Percentiles rank a stretch among this genome's conserved stretches.
Evolutionary conservation across 2,329 filamentous ascomycete species (phyloP).

Genomic region (Xylaria hypoxylon): DNA sequence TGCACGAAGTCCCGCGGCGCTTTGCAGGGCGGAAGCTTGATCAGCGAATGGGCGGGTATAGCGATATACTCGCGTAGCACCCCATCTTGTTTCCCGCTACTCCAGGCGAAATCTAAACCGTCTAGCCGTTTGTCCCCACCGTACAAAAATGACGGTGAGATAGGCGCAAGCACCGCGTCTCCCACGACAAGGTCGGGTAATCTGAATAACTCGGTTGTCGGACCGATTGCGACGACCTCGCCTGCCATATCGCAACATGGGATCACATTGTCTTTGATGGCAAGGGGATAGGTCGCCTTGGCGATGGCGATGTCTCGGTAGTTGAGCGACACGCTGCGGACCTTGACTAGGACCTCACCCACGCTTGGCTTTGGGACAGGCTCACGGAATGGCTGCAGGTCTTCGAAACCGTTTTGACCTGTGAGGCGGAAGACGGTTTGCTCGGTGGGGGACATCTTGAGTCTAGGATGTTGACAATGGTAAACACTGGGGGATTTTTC

Average conservation of each 20-base stretch:
- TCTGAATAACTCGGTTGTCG: constrained; percentile 13
- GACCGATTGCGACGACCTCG: constrained; percentile 44
- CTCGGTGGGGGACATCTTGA: constrained; percentile 30
- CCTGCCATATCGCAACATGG: constrained; percentile 55
- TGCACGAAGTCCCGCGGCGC: constrained; percentile 49
- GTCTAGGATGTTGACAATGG: not conserved
- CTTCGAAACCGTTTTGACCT: constrained; percentile 33
- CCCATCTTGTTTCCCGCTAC: constrained; percentile 51
- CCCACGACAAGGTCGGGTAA: constrained; percentile 47
- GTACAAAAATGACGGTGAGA: constrained; percentile 45
- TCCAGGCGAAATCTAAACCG: constrained; percentile 39
- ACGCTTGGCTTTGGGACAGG: constrained; percentile 43
- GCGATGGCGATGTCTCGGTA: constrained; percentile 52
- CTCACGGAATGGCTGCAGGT: constrained; percentile 45
- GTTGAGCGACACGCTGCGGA: constrained; percentile 51
- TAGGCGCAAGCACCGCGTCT: constrained; percentile 49
- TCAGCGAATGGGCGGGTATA: constrained; percentile 54
- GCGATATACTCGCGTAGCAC: constrained; percentile 57
- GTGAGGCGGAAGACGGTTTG: constrained; percentile 41
- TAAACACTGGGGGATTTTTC: not conserved
- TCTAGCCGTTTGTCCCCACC: constrained; percentile 41
- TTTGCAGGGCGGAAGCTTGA: constrained; percentile 53
- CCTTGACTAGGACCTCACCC: constrained; percentile 49
- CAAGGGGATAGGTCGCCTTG: constrained; percentile 48
- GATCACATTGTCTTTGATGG: constrained; percentile 51